Conservation (phyloP, 1,284 basidiomycete species). For the Tilletia walkeri region DNA sequence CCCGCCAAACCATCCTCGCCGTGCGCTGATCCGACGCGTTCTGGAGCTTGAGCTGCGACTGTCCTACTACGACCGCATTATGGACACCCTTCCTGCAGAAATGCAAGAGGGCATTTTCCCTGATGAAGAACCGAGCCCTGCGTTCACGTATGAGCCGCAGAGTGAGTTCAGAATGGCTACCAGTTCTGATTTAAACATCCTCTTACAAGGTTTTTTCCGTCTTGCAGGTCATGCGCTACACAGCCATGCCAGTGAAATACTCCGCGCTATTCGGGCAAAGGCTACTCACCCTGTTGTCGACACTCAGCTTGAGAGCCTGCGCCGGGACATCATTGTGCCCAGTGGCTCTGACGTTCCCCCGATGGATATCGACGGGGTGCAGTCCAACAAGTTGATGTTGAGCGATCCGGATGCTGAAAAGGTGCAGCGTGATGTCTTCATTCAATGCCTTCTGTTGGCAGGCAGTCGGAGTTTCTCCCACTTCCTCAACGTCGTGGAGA, state of each 20-base stretch:
- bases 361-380: constrained; percentile 58
- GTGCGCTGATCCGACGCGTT: constrained; percentile 80
- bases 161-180: constrained; percentile 58
- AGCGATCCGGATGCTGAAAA: constrained; percentile 63
- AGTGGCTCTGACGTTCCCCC: constrained; percentile 61
- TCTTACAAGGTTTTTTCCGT: neutral
- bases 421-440: constrained; percentile 73
- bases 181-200: neutral
- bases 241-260: constrained; percentile 74
- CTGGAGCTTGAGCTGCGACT: constrained; percentile 87
- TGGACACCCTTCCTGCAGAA: constrained; percentile 79
- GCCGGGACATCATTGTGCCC: constrained; percentile 32
- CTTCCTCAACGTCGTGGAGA: constrained; percentile 93
- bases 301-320: constrained; percentile 66
- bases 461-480: constrained; percentile 96
- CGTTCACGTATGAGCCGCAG: constrained; percentile 77
- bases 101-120: constrained; percentile 69
- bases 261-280: constrained; percentile 76
- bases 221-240: constrained; percentile 70
- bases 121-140: constrained; percentile 74
- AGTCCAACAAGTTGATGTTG: constrained; percentile 34
- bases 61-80: constrained; percentile 88
- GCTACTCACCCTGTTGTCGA: constrained; percentile 71
- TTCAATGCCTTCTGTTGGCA: constrained; percentile 84
- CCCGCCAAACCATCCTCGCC: constrained; percentile 71